phyloP scores from a whole-genome alignment of 495 filamentous ascomycete species.

The Pyronema domesticum region DNA sequence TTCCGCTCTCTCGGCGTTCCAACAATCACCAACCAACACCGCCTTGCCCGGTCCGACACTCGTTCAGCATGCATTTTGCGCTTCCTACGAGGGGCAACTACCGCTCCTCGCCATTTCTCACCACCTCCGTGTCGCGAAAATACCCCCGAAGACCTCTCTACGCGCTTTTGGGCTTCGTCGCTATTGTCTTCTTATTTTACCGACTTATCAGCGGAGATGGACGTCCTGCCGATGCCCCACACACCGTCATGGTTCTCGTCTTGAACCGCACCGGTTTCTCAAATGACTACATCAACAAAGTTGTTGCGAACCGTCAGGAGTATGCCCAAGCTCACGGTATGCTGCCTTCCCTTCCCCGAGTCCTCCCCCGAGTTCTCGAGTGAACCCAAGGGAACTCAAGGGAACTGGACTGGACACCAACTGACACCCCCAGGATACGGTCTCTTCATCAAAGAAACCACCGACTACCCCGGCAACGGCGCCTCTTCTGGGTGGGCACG shows the following conservation, averaged over 20 bases:
- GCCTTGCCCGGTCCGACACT: too few relatives aligned
- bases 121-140: constrained; percentile 38
- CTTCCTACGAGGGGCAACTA: constrained; percentile 36
- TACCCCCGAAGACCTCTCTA: constrained; percentile 48
- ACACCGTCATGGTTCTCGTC: constrained; percentile 74
- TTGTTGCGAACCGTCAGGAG: constrained; percentile 64
- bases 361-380: not conserved
- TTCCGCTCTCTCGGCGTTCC: too few relatives aligned
- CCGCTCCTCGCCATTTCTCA: constrained; percentile 43
- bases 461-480: constrained; percentile 57
- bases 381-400: not conserved
- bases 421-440: constrained; percentile 47
- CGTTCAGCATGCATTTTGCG: constrained; percentile 64
- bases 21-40: too few relatives aligned
- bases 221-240: constrained; percentile 50
- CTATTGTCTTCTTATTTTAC: constrained; percentile 48
- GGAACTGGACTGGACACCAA: not conserved
- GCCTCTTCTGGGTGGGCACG: constrained; percentile 56
- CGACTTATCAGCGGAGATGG: constrained; percentile 29
- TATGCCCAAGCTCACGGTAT: constrained; percentile 83
- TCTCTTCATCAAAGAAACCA: constrained; percentile 57
- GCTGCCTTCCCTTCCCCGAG: constrained; percentile 10
- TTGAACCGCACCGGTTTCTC: constrained; percentile 47
- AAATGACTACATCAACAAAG: constrained; percentile 44
- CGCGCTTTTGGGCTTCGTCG: constrained; percentile 37